Conservation (phyloP, 306 rosid genomes). For the Castanospermum australe region DNA sequence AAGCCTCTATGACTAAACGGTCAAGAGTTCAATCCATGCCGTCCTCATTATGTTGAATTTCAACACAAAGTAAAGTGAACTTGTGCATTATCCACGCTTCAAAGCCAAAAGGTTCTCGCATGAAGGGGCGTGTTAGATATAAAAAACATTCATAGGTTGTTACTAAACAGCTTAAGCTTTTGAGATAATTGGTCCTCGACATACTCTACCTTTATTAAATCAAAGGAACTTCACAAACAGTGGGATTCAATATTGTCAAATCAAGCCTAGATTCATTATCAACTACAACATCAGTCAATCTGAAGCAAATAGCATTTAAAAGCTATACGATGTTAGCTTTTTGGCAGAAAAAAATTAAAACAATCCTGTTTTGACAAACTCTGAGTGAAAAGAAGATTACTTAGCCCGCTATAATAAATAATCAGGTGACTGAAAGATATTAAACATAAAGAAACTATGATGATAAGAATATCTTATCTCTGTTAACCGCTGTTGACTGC, state of each 20-base stretch:
- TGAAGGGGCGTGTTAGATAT: too few relatives aligned
- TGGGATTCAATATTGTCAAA: constrained; percentile 15
- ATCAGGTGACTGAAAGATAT: constrained; percentile 12
- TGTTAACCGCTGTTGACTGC: constrained; percentile 5
- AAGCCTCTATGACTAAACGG: too few relatives aligned
- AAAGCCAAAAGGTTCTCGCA: too few relatives aligned
- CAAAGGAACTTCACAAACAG: not conserved
- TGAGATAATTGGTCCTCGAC: too few relatives aligned
- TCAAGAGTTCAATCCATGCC: too few relatives aligned
- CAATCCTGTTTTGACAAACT: constrained; percentile 1
- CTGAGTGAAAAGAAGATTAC: not conserved
- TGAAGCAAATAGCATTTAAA: not conserved
- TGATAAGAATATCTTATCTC: too few relatives aligned
- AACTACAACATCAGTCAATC: not conserved
- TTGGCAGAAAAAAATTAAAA: constrained; percentile 10
- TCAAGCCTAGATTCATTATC: constrained; percentile 18
- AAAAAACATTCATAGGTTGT: too few relatives aligned
- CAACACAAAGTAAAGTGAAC: too few relatives aligned
- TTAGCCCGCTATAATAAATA: not conserved
- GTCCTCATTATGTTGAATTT: too few relatives aligned
- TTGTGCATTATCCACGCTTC: too few relatives aligned
- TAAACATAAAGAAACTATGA: not conserved
- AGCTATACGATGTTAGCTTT: not conserved
- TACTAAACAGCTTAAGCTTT: too few relatives aligned
- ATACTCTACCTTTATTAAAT: not conserved